Percentiles rank a stretch among this genome's conserved stretches.
phyloP scores from a whole-genome alignment of 306 rosid genomes.

The Chamaecrista fasciculata region DNA sequence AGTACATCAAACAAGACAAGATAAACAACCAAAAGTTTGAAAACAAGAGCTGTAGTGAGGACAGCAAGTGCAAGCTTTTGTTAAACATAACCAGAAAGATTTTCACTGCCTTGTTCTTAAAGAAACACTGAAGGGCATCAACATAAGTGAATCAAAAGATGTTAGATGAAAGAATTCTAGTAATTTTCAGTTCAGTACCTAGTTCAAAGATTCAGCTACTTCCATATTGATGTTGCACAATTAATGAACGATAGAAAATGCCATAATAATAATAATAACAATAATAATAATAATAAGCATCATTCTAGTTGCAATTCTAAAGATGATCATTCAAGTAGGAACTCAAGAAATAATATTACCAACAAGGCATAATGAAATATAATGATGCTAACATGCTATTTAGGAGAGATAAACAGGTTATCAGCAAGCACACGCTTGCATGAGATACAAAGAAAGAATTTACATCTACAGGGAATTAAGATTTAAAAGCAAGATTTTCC shows the following conservation, averaged over 20 bases:
- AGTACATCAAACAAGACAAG: background rate
- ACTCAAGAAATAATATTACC: background rate
- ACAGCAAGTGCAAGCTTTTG: constrained; percentile 1
- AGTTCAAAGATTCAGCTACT: background rate
- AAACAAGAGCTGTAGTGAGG: background rate
- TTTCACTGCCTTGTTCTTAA: background rate
- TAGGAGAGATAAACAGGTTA: constrained; percentile 4
- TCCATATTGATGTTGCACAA: background rate
- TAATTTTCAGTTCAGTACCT: background rate
- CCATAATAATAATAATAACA: no score
- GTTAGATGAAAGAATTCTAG: background rate
- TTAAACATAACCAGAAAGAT: constrained; percentile 19
- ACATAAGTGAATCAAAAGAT: constrained; percentile 1
- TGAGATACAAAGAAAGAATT: background rate
- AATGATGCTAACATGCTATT: background rate
- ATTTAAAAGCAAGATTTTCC: background rate
- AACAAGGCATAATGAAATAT: constrained; percentile 1
- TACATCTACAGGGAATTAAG: constrained; percentile 1
- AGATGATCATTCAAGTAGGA: background rate
- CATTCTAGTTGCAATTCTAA: background rate
- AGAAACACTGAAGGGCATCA: constrained; percentile 9
- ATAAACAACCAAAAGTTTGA: background rate
- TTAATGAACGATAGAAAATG: background rate
- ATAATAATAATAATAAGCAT: background rate
- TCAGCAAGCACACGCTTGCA: background rate